Conservation (phyloP, 106 monocot genomes). For the Acorus calamus region DNA sequence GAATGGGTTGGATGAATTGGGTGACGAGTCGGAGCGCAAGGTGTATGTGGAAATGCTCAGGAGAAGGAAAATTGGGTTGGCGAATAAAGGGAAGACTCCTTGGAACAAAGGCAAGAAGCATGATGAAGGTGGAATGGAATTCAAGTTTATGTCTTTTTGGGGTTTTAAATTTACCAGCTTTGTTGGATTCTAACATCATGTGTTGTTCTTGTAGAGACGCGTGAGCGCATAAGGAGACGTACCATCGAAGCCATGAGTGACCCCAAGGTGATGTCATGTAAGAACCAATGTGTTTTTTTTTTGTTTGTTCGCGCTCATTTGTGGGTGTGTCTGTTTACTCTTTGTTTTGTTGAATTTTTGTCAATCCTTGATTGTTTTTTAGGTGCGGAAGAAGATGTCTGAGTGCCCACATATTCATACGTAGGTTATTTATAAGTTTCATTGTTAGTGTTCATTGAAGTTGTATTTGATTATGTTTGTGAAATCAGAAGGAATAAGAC, state of each 20-base stretch:
- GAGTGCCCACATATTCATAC: slow-evolving; percentile 48
- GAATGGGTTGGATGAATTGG: too few species aligned
- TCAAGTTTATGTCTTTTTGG: neutral
- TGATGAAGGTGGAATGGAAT: slow-evolving; percentile 32
- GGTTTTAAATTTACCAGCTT: neutral
- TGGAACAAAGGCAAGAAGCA: slow-evolving; percentile 87
- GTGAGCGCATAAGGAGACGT: slow-evolving; percentile 57
- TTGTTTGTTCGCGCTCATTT: too few species aligned
- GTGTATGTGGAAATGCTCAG: slow-evolving; percentile 41
- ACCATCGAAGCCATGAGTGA: slow-evolving; percentile 79
- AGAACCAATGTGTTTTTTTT: slow-evolving; percentile 28
- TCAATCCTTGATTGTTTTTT: slow-evolving; percentile 1
- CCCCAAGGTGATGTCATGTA: slow-evolving; percentile 93
- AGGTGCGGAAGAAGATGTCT: slow-evolving; percentile 69
- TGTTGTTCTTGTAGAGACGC: slow-evolving; percentile 35
- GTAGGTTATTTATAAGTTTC: slow-evolving; percentile 11
- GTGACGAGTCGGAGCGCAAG: too few species aligned
- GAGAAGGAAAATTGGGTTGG: slow-evolving; percentile 65
- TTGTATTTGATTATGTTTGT: too few species aligned
- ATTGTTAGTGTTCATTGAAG: too few species aligned
- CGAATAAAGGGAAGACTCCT: slow-evolving; percentile 74
- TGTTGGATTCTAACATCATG: neutral
- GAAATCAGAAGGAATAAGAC: neutral
- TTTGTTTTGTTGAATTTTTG: too few species aligned
- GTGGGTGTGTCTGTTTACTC: too few species aligned